Percentiles rank a stretch among this genome's conserved stretches.
phyloP scores from a whole-genome alignment of 78 protist species.

The Polysphondylium violaceum region DNA sequence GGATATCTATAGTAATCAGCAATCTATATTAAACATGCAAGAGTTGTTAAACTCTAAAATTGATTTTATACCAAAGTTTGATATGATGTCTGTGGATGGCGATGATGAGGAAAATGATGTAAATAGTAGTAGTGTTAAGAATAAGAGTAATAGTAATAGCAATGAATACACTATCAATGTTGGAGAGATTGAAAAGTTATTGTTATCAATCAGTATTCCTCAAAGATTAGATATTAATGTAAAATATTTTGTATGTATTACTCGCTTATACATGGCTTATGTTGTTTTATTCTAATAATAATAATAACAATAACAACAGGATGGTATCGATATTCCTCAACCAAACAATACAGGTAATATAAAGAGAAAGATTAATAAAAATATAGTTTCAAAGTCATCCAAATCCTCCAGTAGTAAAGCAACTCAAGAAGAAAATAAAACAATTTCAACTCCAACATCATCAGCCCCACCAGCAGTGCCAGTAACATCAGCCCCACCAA shows the following conservation, averaged over 20 bases:
- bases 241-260: slow-evolving; percentile 36
- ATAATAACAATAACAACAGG: background rate
- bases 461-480: background rate
- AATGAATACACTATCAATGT: background rate
- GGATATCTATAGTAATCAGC: slow-evolving; percentile 2
- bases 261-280: no score
- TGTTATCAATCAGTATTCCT: slow-evolving; percentile 5
- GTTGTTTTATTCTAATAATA: background rate
- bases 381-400: background rate
- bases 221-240: slow-evolving; percentile 51
- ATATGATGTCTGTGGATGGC: background rate
- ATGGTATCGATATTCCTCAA: slow-evolving; percentile 25
- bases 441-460: background rate
- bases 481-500: background rate
- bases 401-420: background rate
- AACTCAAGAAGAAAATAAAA: background rate
- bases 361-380: slow-evolving; percentile 54
- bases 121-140: no score
- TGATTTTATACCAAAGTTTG: slow-evolving; percentile 66
- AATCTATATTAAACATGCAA: slow-evolving; percentile 48
- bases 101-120: background rate
- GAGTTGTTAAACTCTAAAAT: slow-evolving; percentile 30
- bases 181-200: slow-evolving; percentile 19
- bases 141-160: background rate
- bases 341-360: slow-evolving; percentile 17